A percentile compares a stretch with the other conserved stretches of the same genome.
Conservation (phyloP, 202 grass and related monocot species). For the Cymbopogon flexuosus region DNA sequence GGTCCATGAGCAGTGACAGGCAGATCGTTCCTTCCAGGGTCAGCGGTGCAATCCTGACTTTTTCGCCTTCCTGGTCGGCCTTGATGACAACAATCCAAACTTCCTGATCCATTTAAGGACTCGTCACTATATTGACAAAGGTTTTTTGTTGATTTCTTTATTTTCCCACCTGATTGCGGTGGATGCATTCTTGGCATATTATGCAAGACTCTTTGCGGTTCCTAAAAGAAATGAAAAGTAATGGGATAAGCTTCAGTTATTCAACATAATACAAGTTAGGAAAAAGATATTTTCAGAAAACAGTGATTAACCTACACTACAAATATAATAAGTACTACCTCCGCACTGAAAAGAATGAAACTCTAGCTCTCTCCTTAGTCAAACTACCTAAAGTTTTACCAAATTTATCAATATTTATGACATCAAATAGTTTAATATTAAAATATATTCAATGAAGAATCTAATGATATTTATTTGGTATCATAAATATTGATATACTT, state of each 20-base stretch:
- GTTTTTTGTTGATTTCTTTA: slow-evolving; percentile 63
- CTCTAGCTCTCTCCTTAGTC: neutral
- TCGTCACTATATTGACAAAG: slow-evolving; percentile 30
- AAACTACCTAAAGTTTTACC: neutral
- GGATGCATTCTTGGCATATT: slow-evolving; percentile 23
- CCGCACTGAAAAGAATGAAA: neutral
- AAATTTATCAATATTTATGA: neutral
- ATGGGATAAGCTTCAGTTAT: slow-evolving; percentile 15
- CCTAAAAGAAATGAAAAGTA: slow-evolving; percentile 43
- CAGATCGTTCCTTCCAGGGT: slow-evolving; percentile 34
- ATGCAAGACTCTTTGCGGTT: slow-evolving; percentile 39
- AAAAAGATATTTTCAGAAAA: slow-evolving; percentile 13
- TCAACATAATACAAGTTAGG: slow-evolving; percentile 5
- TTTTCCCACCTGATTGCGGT: slow-evolving; percentile 77
- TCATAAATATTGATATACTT: neutral
- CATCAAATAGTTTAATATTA: neutral
- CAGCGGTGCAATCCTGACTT: slow-evolving; percentile 35
- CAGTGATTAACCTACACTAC: neutral
- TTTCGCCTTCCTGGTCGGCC: slow-evolving; percentile 20
- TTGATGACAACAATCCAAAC: slow-evolving; percentile 38
- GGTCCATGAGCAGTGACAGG: slow-evolving; percentile 45
- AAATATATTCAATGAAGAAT: neutral
- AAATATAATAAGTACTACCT: neutral
- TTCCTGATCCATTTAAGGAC: slow-evolving; percentile 33
- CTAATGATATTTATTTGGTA: neutral